Conservation (phyloP, 257 asterid species). For the Solanum boliviense region DNA sequence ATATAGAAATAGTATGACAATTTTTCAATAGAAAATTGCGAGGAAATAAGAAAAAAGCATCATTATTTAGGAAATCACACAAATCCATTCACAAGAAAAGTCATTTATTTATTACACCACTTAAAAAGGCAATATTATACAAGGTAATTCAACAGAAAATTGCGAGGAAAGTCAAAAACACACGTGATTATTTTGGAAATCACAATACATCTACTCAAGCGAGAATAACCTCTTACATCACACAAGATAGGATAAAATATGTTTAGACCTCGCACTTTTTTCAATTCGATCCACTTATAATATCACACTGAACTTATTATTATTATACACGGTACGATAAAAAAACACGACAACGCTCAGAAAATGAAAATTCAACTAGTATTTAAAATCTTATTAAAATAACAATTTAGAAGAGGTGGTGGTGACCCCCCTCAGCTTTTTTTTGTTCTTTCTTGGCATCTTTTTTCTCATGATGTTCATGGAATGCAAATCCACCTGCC, state of each 20-base stretch:
- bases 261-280: fast-evolving
- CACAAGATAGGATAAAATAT: background rate
- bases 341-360: background rate
- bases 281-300: background rate
- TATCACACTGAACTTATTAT: background rate
- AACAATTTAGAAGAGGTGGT: background rate
- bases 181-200: background rate
- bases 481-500: slow-evolving; percentile 53
- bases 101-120: background rate
- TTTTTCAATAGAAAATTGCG: background rate
- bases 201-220: background rate
- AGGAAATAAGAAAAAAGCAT: background rate
- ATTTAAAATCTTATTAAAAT: background rate
- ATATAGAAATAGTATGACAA: background rate
- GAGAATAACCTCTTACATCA: background rate
- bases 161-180: background rate
- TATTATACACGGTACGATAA: background rate
- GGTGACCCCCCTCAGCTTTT: background rate
- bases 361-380: background rate
- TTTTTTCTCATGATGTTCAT: slow-evolving; percentile 68
- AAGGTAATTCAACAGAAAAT: background rate
- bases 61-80: background rate
- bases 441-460: slow-evolving; percentile 14
- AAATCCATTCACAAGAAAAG: background rate
- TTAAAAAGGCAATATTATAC: background rate